Percentiles rank a stretch among this genome's conserved stretches.
Evolutionary conservation across 2,329 filamentous ascomycete species (phyloP).

Genomic region (Diaporthe citrichinensis): DNA sequence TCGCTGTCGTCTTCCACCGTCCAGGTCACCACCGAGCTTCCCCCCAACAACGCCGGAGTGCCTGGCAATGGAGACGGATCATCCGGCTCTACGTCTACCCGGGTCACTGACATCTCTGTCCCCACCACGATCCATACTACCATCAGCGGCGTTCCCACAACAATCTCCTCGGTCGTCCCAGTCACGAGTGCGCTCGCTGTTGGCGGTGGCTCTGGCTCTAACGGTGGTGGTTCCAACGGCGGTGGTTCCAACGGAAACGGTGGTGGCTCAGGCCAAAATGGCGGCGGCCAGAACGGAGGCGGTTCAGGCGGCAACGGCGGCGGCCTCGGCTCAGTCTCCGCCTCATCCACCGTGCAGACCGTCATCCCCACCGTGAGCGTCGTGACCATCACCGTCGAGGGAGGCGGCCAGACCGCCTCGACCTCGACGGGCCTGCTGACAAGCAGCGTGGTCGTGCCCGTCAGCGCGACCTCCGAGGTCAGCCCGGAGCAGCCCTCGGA

Average conservation of each 20-base stretch:
- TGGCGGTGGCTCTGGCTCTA: not conserved
- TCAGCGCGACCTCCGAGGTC: not conserved
- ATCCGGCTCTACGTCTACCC: not conserved
- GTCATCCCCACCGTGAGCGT: constrained; percentile 26
- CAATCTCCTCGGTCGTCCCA: not conserved
- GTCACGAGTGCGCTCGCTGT: constrained; percentile 2
- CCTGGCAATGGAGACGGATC: not conserved
- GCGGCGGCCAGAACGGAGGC: not conserved
- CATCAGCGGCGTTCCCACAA: constrained; percentile 23
- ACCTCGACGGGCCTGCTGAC: constrained; percentile 6
- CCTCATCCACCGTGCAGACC: constrained; percentile 25
- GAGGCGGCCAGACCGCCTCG: constrained; percentile 18
- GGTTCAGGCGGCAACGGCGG: not conserved
- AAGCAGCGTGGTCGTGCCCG: constrained; percentile 26
- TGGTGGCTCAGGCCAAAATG: not conserved
- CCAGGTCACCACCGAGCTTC: constrained; percentile 9
- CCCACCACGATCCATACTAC: constrained; percentile 22
- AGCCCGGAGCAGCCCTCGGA: constrained; percentile 11
- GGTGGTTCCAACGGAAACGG: not conserved
- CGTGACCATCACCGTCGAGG: constrained; percentile 23
- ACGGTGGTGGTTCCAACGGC: not conserved
- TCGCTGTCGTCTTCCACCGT: constrained; percentile 17
- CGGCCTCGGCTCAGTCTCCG: not conserved
- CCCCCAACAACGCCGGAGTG: constrained; percentile 6
- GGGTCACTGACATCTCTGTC: constrained; percentile 10